These are phyloP conservation scores for Cynara cardunculus DNA, from an alignment of 129 eudicot species.

Conservation along the genomic window DNA sequence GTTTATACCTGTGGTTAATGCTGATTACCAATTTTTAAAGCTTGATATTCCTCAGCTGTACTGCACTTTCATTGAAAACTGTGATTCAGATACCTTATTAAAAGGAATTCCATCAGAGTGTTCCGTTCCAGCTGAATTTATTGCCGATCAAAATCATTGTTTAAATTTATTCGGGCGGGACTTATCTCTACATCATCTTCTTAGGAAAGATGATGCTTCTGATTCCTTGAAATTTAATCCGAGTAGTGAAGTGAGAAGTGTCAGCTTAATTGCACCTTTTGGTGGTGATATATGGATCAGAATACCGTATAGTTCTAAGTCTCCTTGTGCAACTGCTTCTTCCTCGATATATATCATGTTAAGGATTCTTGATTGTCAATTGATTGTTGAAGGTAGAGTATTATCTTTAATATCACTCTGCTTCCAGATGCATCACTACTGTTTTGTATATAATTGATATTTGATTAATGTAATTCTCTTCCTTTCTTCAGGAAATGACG, in stretches of 20 bases:
- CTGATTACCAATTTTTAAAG: slow-evolving; percentile 50
- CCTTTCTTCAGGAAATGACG: slow-evolving; percentile 38
- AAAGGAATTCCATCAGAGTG: slow-evolving; percentile 59
- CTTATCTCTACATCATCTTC: slow-evolving; percentile 50
- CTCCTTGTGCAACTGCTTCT: slow-evolving; percentile 23
- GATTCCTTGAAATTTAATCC: slow-evolving; percentile 32
- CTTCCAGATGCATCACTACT: neutral
- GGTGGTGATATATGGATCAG: slow-evolving; percentile 80
- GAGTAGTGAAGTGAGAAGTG: slow-evolving; percentile 12
- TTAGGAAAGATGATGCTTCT: slow-evolving; percentile 35
- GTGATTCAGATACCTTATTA: slow-evolving; percentile 25
- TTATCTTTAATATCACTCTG: slow-evolving; percentile 7
- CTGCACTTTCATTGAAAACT: slow-evolving; percentile 38
- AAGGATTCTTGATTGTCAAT: slow-evolving; percentile 39
- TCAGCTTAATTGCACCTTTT: slow-evolving; percentile 46
- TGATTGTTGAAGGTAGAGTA: slow-evolving; percentile 56
- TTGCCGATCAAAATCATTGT: slow-evolving; percentile 46
- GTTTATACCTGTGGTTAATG: slow-evolving; percentile 45
- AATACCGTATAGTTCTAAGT: slow-evolving; percentile 41
- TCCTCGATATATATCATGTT: slow-evolving; percentile 57
- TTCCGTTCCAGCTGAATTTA: slow-evolving; percentile 41
- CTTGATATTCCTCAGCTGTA: slow-evolving; percentile 54
- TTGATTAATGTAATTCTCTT: neutral
- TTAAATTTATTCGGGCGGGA: slow-evolving; percentile 66
- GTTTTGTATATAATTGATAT: neutral